phyloP scores from a whole-genome alignment of 2,329 filamentous ascomycete genomes.

The Diaporthe ilicicola region DNA sequence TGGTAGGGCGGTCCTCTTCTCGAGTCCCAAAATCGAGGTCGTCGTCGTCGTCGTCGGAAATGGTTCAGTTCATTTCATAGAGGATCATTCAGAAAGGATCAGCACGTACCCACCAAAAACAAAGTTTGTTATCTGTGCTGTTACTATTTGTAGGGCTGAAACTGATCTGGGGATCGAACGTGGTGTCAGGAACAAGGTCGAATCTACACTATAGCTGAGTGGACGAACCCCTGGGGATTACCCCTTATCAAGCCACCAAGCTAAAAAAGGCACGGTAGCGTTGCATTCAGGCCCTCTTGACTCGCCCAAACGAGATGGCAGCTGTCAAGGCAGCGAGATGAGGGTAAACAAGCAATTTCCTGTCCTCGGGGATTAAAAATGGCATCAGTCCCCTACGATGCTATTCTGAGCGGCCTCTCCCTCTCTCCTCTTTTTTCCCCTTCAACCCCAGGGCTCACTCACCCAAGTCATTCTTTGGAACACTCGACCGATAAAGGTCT shows the following conservation, averaged over 20 bases:
- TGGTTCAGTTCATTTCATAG: background rate
- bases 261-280: background rate
- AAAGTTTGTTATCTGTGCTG: slow-evolving; percentile 1
- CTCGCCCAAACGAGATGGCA: slow-evolving; percentile 19
- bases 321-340: slow-evolving; percentile 20
- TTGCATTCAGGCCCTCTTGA: slow-evolving; percentile 11
- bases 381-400: slow-evolving; percentile 7
- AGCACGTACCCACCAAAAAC: slow-evolving; percentile 8
- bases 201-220: slow-evolving; percentile 6
- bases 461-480: slow-evolving; percentile 29
- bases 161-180: slow-evolving; percentile 13
- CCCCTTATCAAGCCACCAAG: slow-evolving; percentile 10
- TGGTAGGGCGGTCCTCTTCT: background rate
- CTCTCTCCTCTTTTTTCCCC: slow-evolving; percentile 3
- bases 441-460: slow-evolving; percentile 27
- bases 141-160: background rate
- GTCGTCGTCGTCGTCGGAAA: background rate
- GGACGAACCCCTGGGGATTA: slow-evolving; percentile 12
- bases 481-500: slow-evolving; percentile 4
- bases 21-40: background rate
- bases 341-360: slow-evolving; percentile 15
- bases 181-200: slow-evolving; percentile 5
- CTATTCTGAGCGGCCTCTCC: background rate
- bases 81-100: background rate
- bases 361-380: slow-evolving; percentile 16